These are phyloP conservation scores for Schizothecium vesticola DNA, from an alignment of 495 filamentous ascomycete species.

Conservation along the genomic window DNA sequence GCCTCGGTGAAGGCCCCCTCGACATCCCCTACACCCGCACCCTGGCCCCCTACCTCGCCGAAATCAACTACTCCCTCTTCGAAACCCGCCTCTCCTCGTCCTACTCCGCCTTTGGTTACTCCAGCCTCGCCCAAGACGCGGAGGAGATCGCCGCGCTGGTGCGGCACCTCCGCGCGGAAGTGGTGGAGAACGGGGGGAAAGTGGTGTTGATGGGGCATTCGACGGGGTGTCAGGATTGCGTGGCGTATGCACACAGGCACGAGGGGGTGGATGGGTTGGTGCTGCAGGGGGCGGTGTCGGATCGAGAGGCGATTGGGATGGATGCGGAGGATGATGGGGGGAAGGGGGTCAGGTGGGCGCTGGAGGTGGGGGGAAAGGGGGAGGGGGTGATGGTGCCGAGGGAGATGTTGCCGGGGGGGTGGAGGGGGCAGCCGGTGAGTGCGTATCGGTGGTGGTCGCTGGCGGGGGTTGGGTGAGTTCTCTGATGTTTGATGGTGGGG, in stretches of 20 bases:
- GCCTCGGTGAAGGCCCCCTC: constrained; percentile 73
- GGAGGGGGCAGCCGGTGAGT: constrained; percentile 51
- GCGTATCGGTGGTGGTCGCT: constrained; percentile 67
- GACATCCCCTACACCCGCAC: constrained; percentile 62
- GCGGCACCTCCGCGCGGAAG: constrained; percentile 52
- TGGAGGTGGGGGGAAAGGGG: constrained; percentile 47
- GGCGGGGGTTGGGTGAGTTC: constrained; percentile 47
- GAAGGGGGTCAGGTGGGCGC: constrained; percentile 47
- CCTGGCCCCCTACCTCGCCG: constrained; percentile 46
- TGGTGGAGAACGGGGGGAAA: constrained; percentile 40
- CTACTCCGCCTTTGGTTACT: constrained; percentile 68
- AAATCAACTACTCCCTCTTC: constrained; percentile 33
- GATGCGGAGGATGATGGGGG: constrained; percentile 34
- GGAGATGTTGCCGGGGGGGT: constrained; percentile 44
- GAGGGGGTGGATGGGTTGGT: constrained; percentile 69
- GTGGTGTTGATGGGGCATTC: constrained; percentile 87
- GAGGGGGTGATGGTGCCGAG: constrained; percentile 54
- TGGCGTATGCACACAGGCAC: constrained; percentile 6
- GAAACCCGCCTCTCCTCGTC: constrained; percentile 44
- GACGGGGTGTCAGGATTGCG: constrained; percentile 60
- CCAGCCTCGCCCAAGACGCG: constrained; percentile 63
- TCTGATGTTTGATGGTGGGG: neutral
- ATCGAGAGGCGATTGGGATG: constrained; percentile 60
- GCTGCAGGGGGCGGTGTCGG: constrained; percentile 74
- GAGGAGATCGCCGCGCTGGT: constrained; percentile 67